Base-by-base conservation (phyloP, 2,329 filamentous ascomycete genomes). In the Hymenoscyphus fructigenus region DNA sequence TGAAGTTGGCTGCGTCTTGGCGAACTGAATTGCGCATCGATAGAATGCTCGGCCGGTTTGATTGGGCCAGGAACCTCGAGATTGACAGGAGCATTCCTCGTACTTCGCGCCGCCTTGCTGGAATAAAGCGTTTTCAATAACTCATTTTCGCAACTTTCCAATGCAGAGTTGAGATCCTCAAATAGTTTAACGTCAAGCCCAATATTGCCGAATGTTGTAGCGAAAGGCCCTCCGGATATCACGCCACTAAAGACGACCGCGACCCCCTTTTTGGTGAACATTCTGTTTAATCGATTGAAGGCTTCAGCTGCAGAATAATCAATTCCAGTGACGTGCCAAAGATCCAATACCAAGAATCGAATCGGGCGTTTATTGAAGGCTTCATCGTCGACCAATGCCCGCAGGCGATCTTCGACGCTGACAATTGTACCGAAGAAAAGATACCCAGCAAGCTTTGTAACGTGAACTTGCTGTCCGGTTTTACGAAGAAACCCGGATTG, bases 401-500 rank as follows among this genome's bases (percentile, higher is more conserved):
- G 87, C 67, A 98, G 93, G 68, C 90, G 90, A 68, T 92, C 91
- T 77, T 99, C 95, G 0, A 99, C 94, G 58, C 92, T 92, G 61
- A 97, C 94, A 69, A 99, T 97, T 2, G 93, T 98, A 17, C 95
- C 95, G 71, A 99, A 99, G 82, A 99, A 99, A n/a, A 99, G 85
- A 74, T 94, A 98, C 0, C 95, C 94, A 0, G 91, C 90, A 17
- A 99, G 84, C 77, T 98, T 98, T 73, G 96, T 90, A 59, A 98
- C 88, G 65, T 91, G 90, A 38, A 96, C 95, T 75, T 99, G 95
- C 36, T 87, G 85, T 2, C 94, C 93, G 17, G 95, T 93, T 69
- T 94, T 85, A 66, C 89, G 88, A 3, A 99, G 81, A 74, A 95
- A 99, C 65, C 91, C 88, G 66, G 93, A 89, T 72, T 99, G 95